Evolutionary conservation across 176 grass and related monocot genomes (phyloP).

Genomic region (Zoysia japonica): DNA sequence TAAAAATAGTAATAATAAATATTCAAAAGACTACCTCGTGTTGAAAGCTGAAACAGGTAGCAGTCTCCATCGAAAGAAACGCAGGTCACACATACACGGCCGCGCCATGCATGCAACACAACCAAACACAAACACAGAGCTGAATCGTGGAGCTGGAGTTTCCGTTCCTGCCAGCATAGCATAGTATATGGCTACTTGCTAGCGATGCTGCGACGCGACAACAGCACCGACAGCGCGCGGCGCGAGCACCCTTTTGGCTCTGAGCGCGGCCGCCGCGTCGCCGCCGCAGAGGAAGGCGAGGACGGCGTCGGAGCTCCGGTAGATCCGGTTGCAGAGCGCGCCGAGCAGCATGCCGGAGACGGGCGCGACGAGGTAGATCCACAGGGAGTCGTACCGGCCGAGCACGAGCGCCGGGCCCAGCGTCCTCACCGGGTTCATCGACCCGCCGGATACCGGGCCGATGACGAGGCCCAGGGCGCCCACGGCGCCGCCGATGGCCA

Average conservation of each 20-base stretch:
- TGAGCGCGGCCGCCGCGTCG: neutral
- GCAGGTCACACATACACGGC: no score
- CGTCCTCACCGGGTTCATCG: constrained; percentile 68
- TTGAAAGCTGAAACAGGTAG: no score
- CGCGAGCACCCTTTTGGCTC: neutral
- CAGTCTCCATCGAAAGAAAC: no score
- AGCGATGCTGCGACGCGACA: no score
- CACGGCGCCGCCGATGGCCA: constrained; percentile 43
- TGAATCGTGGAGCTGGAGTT: no score
- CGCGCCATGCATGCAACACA: no score
- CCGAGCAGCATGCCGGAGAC: constrained; percentile 52
- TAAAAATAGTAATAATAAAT: no score
- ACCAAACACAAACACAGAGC: no score
- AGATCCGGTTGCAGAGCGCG: constrained; percentile 40
- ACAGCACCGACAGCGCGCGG: neutral
- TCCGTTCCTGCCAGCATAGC: no score
- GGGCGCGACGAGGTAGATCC: constrained; percentile 61
- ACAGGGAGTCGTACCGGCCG: constrained; percentile 48
- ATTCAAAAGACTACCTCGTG: no score
- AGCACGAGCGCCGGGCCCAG: constrained; percentile 60
- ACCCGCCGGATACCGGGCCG: constrained; percentile 64
- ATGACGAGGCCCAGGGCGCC: constrained; percentile 39
- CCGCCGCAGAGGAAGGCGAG: constrained; percentile 33
- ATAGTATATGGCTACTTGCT: no score
- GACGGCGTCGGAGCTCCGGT: constrained; percentile 32